A percentile compares a stretch with the other conserved stretches of the same genome.
These are phyloP conservation scores for Hyaloscypha hepaticicola DNA, from an alignment of 495 filamentous ascomycete species.

Conservation along the genomic window DNA sequence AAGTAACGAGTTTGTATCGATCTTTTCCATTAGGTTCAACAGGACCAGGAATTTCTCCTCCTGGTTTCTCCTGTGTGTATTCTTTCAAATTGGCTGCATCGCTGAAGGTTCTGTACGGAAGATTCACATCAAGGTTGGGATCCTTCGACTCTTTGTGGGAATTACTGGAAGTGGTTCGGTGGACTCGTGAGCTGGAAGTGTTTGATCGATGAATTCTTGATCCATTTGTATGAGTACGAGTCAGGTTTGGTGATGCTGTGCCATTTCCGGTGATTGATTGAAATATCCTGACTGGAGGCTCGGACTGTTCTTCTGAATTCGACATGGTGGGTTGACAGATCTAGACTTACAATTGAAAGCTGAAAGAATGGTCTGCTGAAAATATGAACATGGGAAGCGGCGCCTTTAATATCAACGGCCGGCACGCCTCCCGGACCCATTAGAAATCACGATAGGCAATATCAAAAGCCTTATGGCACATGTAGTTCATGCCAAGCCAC, in stretches of 20 bases:
- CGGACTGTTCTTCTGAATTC: conserved; percentile 6
- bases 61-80: conserved; percentile 58
- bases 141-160: conserved; percentile 30
- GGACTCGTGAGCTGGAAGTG: neutral
- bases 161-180: conserved; percentile 6
- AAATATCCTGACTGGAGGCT: conserved; percentile 3
- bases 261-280: conserved; percentile 12
- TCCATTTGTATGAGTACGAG: conserved; percentile 16
- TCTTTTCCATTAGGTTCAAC: conserved; percentile 50
- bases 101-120: conserved; percentile 63
- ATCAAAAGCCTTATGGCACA: conserved; percentile 23
- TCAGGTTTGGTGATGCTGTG: neutral
- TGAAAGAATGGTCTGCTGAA: neutral
- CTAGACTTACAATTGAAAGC: neutral
- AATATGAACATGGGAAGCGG: neutral
- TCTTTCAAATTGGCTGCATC: conserved; percentile 60
- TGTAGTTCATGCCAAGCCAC: neutral
- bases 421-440: conserved; percentile 4
- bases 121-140: conserved; percentile 44
- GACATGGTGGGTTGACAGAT: conserved; percentile 3
- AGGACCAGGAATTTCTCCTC: conserved; percentile 61
- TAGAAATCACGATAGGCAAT: neutral
- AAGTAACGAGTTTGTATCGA: conserved; percentile 72
- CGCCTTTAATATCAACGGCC: conserved; percentile 9
- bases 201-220: conserved; percentile 9